Base-by-base conservation (phyloP, 225 moss, liverwort and hornwort species). In the Asterella californica region DNA sequence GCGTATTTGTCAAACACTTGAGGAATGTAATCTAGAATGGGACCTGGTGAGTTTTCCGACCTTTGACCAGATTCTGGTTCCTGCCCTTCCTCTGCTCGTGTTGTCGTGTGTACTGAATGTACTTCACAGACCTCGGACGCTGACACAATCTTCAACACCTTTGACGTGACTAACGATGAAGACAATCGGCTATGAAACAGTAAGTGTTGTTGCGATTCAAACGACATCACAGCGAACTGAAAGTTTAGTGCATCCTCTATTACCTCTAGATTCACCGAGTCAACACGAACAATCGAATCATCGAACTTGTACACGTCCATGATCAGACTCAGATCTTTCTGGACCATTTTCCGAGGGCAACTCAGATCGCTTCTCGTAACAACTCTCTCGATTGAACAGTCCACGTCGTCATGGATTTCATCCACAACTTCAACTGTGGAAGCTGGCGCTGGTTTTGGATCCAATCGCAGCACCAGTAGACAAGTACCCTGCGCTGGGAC, bases 1-100 rank as follows among this genome's bases (percentile, higher is more conserved):
- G 90, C 71, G 54, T 79, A 90, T 47, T 92, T 90, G 9, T 90
- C 90, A 67, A 88, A 89, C 19, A 88, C 82, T 18, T 88, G 90
- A 38, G 84, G 82, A 1, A 92, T 59, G 46, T 79, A 90, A 18
- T 90, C 89, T 15, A 92, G 55, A 12, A 84, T 85, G 0, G 89
- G 88, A 4, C 80, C 84, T 70, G 15, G 29, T 37, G 9, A 10
- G 9, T 78, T 33, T 24, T 42, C 30, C 36, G 42, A 21, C n/a
- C 46, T n/a, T 62, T 70, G 53, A 36, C 1, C 3, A 9, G 74
- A 32, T 11, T 29, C 36, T 64, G 64, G 10, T 10, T 52, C 52
- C 2, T 52, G 5, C 10, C 21, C 61, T 12, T 37, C 74, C 7
- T 34, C 27, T n/a, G 14, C 2, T 71, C 32, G 42, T 2, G 11